Percentiles rank a stretch among this genome's conserved stretches.
These are phyloP conservation scores for Aspergillus affinis DNA, from an alignment of 495 filamentous ascomycete genomes.

Conservation along the genomic window DNA sequence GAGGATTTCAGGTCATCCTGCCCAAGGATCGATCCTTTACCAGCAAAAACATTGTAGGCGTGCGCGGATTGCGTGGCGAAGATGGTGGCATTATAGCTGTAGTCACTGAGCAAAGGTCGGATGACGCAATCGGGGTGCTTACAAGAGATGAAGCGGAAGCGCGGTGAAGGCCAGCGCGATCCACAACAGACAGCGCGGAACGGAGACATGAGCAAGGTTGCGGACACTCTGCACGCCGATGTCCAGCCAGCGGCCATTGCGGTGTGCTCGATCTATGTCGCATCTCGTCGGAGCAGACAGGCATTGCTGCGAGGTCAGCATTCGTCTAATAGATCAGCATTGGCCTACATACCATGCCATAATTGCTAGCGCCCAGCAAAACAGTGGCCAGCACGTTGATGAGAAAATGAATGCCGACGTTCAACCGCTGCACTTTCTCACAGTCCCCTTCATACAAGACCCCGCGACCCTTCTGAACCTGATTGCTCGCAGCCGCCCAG, in stretches of 20 bases:
- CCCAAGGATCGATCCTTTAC: neutral
- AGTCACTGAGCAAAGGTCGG: neutral
- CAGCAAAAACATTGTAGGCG: conserved; percentile 1
- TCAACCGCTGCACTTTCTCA: neutral
- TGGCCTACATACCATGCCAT: neutral
- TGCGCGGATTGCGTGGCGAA: neutral
- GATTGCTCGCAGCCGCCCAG: neutral
- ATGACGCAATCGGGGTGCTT: neutral
- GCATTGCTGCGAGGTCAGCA: neutral
- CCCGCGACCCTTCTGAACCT: neutral
- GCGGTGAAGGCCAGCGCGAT: neutral
- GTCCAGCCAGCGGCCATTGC: conserved; percentile 4
- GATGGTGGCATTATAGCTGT: conserved; percentile 1
- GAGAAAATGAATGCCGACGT: neutral
- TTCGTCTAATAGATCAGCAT: neutral
- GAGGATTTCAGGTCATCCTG: neutral
- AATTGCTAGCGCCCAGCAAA: neutral
- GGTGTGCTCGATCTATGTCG: conserved; percentile 1
- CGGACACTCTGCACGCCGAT: conserved; percentile 3
- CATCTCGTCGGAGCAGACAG: neutral
- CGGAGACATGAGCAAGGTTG: neutral
- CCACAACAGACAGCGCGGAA: neutral
- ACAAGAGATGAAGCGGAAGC: conserved; percentile 1
- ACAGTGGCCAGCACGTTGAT: neutral
- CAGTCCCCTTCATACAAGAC: neutral